phyloP scores from a whole-genome alignment of 2,329 filamentous ascomycete genomes.

The Alternaria arbusti region DNA sequence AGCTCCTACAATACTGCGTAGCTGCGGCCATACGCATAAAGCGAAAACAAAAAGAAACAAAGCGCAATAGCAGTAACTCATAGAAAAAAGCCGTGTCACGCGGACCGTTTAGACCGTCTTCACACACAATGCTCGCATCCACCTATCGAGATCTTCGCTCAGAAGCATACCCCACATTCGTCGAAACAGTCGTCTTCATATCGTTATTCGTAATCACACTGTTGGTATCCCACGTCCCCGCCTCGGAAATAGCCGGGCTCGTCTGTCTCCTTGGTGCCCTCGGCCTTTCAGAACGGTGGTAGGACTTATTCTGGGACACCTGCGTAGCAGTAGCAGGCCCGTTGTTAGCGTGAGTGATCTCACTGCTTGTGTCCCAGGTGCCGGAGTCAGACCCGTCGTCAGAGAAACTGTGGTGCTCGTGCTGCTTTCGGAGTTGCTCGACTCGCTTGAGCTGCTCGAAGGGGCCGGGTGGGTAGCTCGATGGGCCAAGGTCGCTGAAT shows the following conservation, averaged over 20 bases:
- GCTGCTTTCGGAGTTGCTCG: constrained; percentile 6
- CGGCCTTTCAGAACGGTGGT: constrained; percentile 2
- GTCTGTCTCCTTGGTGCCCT: constrained; percentile 7
- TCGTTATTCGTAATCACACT: constrained; percentile 14
- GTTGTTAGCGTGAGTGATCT: constrained; percentile 13
- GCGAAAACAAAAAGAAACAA: neutral
- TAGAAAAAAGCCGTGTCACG: neutral
- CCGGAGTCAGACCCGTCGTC: constrained; percentile 12
- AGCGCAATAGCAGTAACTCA: neutral
- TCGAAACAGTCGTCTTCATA: constrained; percentile 12
- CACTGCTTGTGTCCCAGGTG: constrained; percentile 15
- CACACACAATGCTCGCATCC: neutral
- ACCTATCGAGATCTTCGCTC: constrained; percentile 3
- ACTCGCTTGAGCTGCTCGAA: constrained; percentile 8
- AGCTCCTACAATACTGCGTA: constrained; percentile 8
- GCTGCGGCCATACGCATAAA: neutral
- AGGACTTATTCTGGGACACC: constrained; percentile 6
- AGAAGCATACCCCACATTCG: constrained; percentile 5
- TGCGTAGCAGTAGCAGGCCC: constrained; percentile 8
- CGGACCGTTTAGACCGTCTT: neutral
- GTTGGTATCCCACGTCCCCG: constrained; percentile 13
- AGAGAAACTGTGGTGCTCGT: constrained; percentile 7
- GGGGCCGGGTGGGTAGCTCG: constrained; percentile 5
- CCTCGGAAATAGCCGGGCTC: constrained; percentile 4
- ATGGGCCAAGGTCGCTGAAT: constrained; percentile 1